Percentiles rank a stretch among this genome's conserved stretches.
Conservation (phyloP, 108 stramenopile genomes). For the Nitzschia putrida region DNA sequence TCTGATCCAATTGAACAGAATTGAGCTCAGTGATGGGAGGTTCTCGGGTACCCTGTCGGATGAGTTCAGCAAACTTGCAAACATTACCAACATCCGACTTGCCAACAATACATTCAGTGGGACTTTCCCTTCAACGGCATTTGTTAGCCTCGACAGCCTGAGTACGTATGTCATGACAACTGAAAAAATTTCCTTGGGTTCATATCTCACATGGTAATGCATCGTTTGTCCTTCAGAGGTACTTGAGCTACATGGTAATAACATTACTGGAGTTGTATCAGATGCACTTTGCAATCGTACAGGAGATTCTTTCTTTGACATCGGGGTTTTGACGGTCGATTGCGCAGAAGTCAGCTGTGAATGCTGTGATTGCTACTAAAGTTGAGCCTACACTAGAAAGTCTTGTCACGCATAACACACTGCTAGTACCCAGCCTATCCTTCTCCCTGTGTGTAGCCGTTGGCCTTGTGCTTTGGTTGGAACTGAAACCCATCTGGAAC, state of each 20-base stretch:
- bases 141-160: constrained; percentile 2
- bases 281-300: constrained; percentile 15
- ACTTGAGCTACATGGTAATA: constrained; percentile 17
- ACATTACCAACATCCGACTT: constrained; percentile 2
- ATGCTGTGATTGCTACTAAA: constrained; percentile 23
- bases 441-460: constrained; percentile 43
- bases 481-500: constrained; percentile 91
- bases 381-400: too few species aligned
- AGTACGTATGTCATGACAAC: constrained; percentile 31
- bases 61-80: constrained; percentile 13
- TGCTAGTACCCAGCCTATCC: too few species aligned
- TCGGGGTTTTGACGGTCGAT: constrained; percentile 17
- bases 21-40: constrained; percentile 11
- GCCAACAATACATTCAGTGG: constrained; percentile 36
- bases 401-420: too few species aligned
- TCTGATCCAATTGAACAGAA: constrained; percentile 5
- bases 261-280: constrained; percentile 18
- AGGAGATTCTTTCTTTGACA: neutral
- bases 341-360: constrained; percentile 25
- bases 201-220: neutral
- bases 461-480: constrained; percentile 93
- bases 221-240: constrained; percentile 9
- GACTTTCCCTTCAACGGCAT: constrained; percentile 12
- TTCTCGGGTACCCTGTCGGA: constrained; percentile 24
- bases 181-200: too few species aligned